phyloP scores from a whole-genome alignment of 169 alveolate species.

The Cryptosporidium felis region DNA sequence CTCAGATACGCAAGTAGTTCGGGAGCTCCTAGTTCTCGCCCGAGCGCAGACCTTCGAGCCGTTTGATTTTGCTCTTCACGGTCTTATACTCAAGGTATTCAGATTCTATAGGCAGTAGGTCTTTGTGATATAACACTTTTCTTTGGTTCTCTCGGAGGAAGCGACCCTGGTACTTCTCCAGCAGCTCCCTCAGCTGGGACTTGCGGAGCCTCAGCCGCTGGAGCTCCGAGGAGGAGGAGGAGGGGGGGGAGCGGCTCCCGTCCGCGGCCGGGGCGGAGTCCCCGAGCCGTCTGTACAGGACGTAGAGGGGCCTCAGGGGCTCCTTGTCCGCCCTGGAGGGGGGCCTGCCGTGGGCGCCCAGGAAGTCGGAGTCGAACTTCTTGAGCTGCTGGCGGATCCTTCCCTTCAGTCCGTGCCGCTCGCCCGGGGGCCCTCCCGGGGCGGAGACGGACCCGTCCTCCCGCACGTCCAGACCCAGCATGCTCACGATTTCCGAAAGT shows the following conservation, averaged over 20 bases:
- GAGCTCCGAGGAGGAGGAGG: constrained; percentile 63
- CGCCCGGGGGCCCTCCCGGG: not conserved
- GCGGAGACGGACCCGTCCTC: not conserved
- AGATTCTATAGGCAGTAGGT: constrained; percentile 87
- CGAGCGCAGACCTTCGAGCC: constrained; percentile 75
- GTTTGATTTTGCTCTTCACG: constrained; percentile 81
- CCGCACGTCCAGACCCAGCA: not conserved
- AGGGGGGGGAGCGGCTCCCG: not conserved
- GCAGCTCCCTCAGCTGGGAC: constrained; percentile 79
- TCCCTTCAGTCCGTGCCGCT: constrained; percentile 75
- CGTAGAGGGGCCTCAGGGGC: constrained; percentile 88
- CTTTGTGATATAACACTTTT: constrained; percentile 88
- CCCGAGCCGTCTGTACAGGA: constrained; percentile 82
- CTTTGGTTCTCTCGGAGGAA: constrained; percentile 86
- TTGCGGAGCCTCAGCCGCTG: constrained; percentile 79
- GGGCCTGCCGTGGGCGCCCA: constrained; percentile 72
- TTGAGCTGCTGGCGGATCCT: constrained; percentile 85
- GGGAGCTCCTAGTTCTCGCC: not conserved
- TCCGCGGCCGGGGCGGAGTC: constrained; percentile 70
- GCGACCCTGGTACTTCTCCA: constrained; percentile 86
- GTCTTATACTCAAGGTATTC: constrained; percentile 88
- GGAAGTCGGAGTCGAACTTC: constrained; percentile 83
- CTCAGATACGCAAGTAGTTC: too few relatives aligned
- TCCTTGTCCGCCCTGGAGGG: constrained; percentile 88
- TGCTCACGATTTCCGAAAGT: not conserved